These are phyloP conservation scores for Lepiota brunneoincarnata DNA, from an alignment of 768 basidiomycete species.

Conservation along the genomic window DNA sequence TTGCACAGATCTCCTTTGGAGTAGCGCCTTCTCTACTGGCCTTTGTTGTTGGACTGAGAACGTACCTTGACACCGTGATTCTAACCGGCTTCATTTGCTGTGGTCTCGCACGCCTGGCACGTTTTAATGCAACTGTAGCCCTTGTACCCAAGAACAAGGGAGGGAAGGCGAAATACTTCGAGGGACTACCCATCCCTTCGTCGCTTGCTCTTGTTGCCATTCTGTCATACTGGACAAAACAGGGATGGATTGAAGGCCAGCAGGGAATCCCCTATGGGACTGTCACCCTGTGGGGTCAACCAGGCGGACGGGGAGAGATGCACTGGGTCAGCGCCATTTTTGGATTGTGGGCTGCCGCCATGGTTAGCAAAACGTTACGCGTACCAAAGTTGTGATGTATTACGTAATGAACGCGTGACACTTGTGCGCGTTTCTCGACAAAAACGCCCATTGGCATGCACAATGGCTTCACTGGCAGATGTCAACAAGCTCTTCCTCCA, in stretches of 20 bases:
- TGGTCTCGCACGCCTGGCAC: conserved; percentile 93
- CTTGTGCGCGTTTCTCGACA: not conserved
- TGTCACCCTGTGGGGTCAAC: conserved; percentile 67
- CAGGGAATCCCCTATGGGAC: conserved; percentile 74
- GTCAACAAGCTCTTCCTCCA: conserved; percentile 80
- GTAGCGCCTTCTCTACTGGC: conserved; percentile 94
- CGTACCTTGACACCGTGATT: conserved; percentile 84
- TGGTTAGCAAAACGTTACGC: conserved; percentile 96
- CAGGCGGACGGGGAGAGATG: conserved; percentile 78
- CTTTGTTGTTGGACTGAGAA: conserved; percentile 88
- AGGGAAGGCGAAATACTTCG: conserved; percentile 94
- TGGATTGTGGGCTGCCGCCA: conserved; percentile 86
- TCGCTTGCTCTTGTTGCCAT: conserved; percentile 77
- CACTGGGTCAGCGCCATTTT: conserved; percentile 81
- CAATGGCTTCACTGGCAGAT: conserved; percentile 47
- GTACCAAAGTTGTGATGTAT: conserved; percentile 62
- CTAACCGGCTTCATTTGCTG: conserved; percentile 92
- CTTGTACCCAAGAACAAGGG: conserved; percentile 81
- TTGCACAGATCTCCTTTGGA: conserved; percentile 87
- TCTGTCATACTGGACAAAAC: conserved; percentile 78
- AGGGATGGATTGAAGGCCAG: conserved; percentile 82
- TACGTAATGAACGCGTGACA: conserved; percentile 5
- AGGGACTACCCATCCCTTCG: conserved; percentile 95
- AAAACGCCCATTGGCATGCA: not conserved
- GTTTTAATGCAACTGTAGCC: conserved; percentile 98